Evolutionary conservation across 1,284 basidiomycete genomes (phyloP).

Genomic region (Ceratobasidium sp.): DNA sequence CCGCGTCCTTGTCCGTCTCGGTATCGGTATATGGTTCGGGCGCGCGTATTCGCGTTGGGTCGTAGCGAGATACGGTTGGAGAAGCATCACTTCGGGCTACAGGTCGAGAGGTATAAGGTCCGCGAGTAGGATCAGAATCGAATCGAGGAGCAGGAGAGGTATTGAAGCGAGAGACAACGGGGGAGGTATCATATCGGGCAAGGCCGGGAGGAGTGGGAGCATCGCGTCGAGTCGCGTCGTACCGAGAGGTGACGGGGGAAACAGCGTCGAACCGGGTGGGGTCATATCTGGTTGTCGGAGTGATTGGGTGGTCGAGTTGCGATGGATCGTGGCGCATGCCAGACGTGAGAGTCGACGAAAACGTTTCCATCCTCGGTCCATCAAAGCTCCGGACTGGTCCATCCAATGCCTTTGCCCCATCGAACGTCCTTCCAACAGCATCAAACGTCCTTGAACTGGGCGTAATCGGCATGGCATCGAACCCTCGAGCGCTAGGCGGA

Average conservation of each 20-base stretch:
- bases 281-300: background rate
- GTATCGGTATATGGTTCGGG: constrained; percentile 19
- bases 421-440: too few species aligned
- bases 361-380: background rate
- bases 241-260: background rate
- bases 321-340: background rate
- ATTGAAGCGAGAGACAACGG: background rate
- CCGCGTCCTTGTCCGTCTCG: constrained; percentile 31
- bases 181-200: background rate
- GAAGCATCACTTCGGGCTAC: background rate
- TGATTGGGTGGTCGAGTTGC: background rate
- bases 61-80: background rate
- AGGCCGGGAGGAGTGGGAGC: background rate
- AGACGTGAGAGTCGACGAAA: background rate
- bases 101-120: too few species aligned
- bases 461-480: background rate
- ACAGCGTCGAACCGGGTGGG: background rate
- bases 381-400: too few species aligned
- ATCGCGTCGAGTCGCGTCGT: background rate
- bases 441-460: too few species aligned
- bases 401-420: too few species aligned
- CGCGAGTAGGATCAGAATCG: background rate
- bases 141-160: too few species aligned
- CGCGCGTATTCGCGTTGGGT: background rate
- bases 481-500: background rate